Evolutionary conservation across 2,329 filamentous ascomycete genomes (phyloP).

Genomic region (Shiraia sp.): DNA sequence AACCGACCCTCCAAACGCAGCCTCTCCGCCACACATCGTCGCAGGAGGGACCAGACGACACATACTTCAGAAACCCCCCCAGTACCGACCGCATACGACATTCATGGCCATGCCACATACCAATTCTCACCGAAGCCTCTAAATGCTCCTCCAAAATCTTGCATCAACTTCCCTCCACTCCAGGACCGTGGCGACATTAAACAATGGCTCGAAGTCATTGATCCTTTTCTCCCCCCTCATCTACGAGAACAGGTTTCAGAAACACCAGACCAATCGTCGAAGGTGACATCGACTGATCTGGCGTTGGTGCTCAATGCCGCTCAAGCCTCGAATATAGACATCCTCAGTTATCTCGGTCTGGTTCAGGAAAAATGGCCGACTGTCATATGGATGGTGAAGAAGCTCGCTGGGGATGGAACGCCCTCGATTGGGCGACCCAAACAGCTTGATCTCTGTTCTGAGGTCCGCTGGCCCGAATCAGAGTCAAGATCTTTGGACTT

Average conservation of each 20-base stretch:
- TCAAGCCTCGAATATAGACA: constrained; percentile 39
- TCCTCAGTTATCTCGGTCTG: constrained; percentile 47
- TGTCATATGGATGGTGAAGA: constrained; percentile 52
- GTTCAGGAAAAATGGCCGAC: constrained; percentile 48
- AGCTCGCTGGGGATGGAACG: constrained; percentile 42
- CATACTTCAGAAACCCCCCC: constrained; percentile 1
- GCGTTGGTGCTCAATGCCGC: constrained; percentile 28
- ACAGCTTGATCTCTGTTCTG: constrained; percentile 19
- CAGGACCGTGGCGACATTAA: constrained; percentile 30
- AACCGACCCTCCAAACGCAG: constrained; percentile 24
- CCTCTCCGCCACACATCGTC: constrained; percentile 29
- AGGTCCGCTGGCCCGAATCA: constrained; percentile 20
- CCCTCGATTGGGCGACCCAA: constrained; percentile 9
- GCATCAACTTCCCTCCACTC: constrained; percentile 26
- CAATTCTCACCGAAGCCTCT: constrained; percentile 12
- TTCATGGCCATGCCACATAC: background rate
- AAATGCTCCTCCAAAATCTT: constrained; percentile 7
- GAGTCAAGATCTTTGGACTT: constrained; percentile 21
- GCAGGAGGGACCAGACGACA: constrained; percentile 9
- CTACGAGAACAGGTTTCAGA: constrained; percentile 24
- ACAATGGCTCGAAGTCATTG: constrained; percentile 41
- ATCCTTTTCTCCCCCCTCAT: constrained; percentile 42
- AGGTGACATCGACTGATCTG: constrained; percentile 32
- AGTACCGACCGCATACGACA: constrained; percentile 1
- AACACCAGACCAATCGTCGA: constrained; percentile 12